Conservation (phyloP, 805 yeast species). For the Saccharomyces kudriavzevii region DNA sequence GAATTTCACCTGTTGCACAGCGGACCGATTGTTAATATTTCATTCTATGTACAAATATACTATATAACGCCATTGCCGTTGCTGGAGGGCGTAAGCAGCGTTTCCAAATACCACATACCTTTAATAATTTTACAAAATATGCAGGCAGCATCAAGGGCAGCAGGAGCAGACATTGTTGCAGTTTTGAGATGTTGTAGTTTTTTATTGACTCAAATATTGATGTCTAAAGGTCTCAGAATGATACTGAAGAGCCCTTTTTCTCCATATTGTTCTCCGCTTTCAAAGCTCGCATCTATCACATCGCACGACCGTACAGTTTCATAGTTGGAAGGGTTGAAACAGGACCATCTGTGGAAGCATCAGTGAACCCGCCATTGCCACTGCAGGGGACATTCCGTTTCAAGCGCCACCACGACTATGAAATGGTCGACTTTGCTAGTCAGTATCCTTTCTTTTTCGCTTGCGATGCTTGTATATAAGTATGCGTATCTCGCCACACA, state of each 20-base stretch:
- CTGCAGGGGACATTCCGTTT: neutral
- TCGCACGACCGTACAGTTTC: neutral
- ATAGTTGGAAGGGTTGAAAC: neutral
- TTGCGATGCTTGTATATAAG: neutral
- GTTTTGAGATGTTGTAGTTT: neutral
- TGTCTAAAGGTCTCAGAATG: neutral
- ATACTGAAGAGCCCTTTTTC: neutral
- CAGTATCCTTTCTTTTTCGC: neutral
- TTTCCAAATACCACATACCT: constrained; percentile 36
- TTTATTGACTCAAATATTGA: neutral
- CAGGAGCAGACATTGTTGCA: constrained; percentile 14
- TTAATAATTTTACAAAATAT: constrained; percentile 91
- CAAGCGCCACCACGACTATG: neutral
- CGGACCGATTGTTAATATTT: constrained; percentile 4
- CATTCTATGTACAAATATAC: neutral
- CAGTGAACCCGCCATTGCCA: neutral
- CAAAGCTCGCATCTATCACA: neutral
- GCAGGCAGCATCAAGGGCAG: constrained; percentile 50
- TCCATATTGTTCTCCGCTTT: neutral
- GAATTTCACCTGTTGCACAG: constrained; percentile 74
- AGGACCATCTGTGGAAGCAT: neutral
- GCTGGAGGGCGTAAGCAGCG: neutral
- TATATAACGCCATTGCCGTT: neutral
- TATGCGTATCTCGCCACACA: neutral
- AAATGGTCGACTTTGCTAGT: neutral